These are phyloP conservation scores for Juglanconis juglandina DNA, from an alignment of 2,329 filamentous ascomycete genomes.

Conservation along the genomic window DNA sequence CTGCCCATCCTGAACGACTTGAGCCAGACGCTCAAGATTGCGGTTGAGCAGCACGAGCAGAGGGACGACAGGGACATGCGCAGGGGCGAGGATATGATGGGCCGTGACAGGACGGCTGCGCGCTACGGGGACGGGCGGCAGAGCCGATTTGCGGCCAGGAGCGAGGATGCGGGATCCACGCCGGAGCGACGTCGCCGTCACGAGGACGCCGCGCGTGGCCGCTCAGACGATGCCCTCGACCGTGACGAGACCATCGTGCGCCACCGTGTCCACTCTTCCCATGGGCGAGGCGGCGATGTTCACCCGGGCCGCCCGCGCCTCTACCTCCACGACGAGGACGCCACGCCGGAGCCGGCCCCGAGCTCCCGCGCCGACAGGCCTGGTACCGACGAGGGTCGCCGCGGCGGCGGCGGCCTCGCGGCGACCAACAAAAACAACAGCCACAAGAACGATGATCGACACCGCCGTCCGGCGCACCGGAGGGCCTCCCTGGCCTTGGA, in stretches of 20 bases:
- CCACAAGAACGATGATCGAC: not conserved
- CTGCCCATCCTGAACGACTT: constrained; percentile 44
- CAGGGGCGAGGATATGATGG: not conserved
- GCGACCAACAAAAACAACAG: not conserved
- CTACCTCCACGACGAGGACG: constrained; percentile 5
- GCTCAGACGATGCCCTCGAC: not conserved
- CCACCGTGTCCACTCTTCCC: not conserved
- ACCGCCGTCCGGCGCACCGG: not conserved
- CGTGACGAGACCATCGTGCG: constrained; percentile 4
- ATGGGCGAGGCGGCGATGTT: not conserved
- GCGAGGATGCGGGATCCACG: not conserved
- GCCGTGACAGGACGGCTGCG: not conserved
- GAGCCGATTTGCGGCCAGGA: not conserved
- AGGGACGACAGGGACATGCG: not conserved
- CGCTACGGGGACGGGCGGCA: not conserved
- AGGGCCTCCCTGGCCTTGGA: not conserved
- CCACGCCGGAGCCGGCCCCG: not conserved
- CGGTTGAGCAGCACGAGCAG: not conserved
- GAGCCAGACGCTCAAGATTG: constrained; percentile 31
- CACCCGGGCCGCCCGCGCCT: constrained; percentile 3
- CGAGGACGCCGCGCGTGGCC: not conserved
- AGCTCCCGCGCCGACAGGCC: not conserved
- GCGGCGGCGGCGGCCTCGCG: not conserved
- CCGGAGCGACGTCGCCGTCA: not conserved
- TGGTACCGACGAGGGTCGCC: not conserved